phyloP scores from a whole-genome alignment of 345 rosid genomes.

The Kandelia obovata region DNA sequence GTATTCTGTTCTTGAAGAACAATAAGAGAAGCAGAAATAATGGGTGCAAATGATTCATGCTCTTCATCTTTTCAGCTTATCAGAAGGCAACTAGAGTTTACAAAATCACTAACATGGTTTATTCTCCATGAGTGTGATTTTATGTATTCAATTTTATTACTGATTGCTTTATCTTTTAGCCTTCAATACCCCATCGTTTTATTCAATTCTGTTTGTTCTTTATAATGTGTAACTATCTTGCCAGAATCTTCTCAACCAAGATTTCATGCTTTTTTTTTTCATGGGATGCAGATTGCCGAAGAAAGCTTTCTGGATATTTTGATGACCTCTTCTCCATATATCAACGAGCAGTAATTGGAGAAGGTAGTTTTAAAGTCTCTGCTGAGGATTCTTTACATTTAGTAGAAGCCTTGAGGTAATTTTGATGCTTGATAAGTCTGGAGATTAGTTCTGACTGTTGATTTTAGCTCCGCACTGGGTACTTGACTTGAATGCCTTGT shows the following conservation, averaged over 20 bases:
- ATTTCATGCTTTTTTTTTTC: slow-evolving; percentile 10
- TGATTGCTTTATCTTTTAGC: background rate
- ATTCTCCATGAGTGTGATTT: background rate
- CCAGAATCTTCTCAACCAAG: background rate
- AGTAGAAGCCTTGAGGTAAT: slow-evolving; percentile 92
- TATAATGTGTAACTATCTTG: background rate
- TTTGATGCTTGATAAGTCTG: slow-evolving; percentile 7
- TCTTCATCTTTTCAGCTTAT: background rate
- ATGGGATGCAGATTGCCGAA: slow-evolving; percentile 70
- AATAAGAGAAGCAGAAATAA: background rate
- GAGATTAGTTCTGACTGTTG: slow-evolving; percentile 16
- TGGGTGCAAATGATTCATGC: background rate
- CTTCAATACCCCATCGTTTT: background rate
- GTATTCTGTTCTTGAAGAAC: too few relatives aligned
- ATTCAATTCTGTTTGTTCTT: slow-evolving; percentile 1
- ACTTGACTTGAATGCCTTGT: slow-evolving; percentile 15
- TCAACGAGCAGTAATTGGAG: slow-evolving; percentile 70
- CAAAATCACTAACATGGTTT: background rate
- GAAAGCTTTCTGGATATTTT: slow-evolving; percentile 75
- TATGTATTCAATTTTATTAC: background rate
- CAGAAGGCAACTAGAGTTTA: background rate
- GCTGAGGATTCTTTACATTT: slow-evolving; percentile 88
- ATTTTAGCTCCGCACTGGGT: slow-evolving; percentile 7
- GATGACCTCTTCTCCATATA: slow-evolving; percentile 79
- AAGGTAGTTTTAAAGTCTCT: slow-evolving; percentile 78